phyloP scores from a whole-genome alignment of 768 basidiomycete genomes.

The Pleurotus cornucopiae region DNA sequence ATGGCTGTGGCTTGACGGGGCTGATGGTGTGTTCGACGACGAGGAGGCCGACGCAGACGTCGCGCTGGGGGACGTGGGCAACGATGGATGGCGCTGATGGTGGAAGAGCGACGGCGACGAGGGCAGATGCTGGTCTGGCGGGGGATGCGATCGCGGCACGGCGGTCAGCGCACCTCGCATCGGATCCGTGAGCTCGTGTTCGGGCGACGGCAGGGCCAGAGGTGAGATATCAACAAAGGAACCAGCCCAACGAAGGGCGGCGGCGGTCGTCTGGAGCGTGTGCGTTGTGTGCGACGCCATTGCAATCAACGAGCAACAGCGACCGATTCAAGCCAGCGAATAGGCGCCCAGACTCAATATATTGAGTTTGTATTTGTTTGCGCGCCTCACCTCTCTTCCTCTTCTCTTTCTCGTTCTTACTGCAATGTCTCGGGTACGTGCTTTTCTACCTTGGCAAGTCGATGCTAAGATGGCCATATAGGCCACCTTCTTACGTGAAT shows the following conservation, averaged over 20 bases:
- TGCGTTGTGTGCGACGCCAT: background rate
- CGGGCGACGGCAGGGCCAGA: slow-evolving; percentile 83
- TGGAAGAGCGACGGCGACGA: background rate
- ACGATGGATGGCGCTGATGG: background rate
- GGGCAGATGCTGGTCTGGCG: background rate
- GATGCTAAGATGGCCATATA: slow-evolving; percentile 19
- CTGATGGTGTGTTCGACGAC: no score
- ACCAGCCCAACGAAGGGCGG: slow-evolving; percentile 84
- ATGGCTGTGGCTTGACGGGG: no score
- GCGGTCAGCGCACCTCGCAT: slow-evolving; percentile 71
- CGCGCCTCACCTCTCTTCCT: no score
- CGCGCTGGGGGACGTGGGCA: background rate
- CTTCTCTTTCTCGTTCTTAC: no score
- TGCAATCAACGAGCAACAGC: no score
- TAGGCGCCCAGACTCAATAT: no score
- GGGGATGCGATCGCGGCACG: slow-evolving; percentile 58
- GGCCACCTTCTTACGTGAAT: slow-evolving; percentile 92
- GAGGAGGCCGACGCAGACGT: no score
- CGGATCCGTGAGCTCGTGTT: slow-evolving; percentile 88
- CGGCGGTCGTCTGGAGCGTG: slow-evolving; percentile 38
- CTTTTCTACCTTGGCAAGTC: no score
- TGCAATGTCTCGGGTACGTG: no score
- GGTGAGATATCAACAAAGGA: slow-evolving; percentile 81
- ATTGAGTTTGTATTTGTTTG: no score
- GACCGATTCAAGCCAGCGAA: no score